A percentile compares a stretch with the other conserved stretches of the same genome.
Evolutionary conservation across 768 basidiomycete genomes (phyloP).

Genomic region (Ephemerocybe angulata): DNA sequence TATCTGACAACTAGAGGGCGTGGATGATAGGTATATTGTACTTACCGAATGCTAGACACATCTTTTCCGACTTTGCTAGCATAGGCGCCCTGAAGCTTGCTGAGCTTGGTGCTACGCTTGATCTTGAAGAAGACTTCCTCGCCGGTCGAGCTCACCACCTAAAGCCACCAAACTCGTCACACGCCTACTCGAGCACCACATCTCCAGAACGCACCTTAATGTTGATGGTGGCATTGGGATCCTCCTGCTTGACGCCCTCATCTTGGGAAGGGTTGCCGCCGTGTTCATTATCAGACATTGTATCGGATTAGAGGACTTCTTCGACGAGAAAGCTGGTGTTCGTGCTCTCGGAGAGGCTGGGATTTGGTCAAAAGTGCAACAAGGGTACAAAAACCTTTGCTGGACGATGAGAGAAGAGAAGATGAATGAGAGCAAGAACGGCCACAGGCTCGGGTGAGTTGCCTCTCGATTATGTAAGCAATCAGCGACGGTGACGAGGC

Average conservation of each 20-base stretch:
- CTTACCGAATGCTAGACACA: conserved; percentile 81
- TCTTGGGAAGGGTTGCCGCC: conserved; percentile 28
- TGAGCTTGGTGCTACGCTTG: conserved; percentile 87
- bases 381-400: too few relatives aligned
- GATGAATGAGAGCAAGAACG: too few relatives aligned
- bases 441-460: too few relatives aligned
- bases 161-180: conserved; percentile 9
- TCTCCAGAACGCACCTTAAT: conserved; percentile 56
- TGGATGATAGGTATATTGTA: conserved; percentile 11
- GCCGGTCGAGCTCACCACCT: conserved; percentile 74
- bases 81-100: conserved; percentile 91
- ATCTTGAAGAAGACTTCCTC: conserved; percentile 98
- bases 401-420: too few relatives aligned
- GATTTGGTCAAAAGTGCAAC: too few relatives aligned
- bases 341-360: background rate
- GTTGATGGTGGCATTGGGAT: conserved; percentile 65
- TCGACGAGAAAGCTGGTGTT: background rate
- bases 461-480: too few relatives aligned
- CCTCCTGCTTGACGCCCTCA: conserved; percentile 51
- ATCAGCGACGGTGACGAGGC: too few relatives aligned
- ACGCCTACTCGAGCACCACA: background rate
- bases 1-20: too few relatives aligned
- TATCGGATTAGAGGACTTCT: background rate
- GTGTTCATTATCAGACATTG: conserved; percentile 56
- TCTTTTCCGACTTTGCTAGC: conserved; percentile 92